Evolutionary conservation across 306 rosid genomes (phyloP).

Genomic region (Cicer judaicum): DNA sequence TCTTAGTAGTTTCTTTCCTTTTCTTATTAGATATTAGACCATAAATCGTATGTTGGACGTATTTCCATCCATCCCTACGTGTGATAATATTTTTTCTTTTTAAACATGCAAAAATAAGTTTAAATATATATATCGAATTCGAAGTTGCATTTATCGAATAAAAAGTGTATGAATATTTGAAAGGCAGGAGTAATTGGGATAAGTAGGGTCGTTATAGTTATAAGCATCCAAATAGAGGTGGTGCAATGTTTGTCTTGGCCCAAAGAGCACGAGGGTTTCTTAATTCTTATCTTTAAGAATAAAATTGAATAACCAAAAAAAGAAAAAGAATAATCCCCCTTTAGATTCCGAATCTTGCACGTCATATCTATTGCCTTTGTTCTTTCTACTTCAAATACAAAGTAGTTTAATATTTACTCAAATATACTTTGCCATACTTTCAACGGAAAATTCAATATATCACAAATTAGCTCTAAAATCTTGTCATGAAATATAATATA

Average conservation of each 20-base stretch:
- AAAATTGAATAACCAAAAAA: too few relatives aligned
- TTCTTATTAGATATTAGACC: too few relatives aligned
- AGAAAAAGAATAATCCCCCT: conserved; percentile 23
- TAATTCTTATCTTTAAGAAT: background rate
- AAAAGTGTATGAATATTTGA: too few relatives aligned
- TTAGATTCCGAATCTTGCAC: conserved; percentile 42
- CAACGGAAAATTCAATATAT: background rate
- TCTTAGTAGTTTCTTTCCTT: too few relatives aligned
- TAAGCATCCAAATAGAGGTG: background rate
- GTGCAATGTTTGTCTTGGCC: conserved; percentile 7
- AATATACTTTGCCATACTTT: background rate
- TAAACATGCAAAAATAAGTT: too few relatives aligned
- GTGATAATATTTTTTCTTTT: too few relatives aligned
- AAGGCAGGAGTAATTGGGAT: background rate
- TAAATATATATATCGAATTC: too few relatives aligned
- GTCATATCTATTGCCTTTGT: background rate
- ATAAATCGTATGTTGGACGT: too few relatives aligned
- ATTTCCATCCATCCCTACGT: too few relatives aligned
- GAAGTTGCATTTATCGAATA: too few relatives aligned
- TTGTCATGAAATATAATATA: too few relatives aligned
- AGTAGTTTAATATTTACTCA: background rate
- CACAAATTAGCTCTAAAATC: too few relatives aligned
- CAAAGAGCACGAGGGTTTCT: conserved; percentile 5
- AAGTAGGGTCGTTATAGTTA: background rate
- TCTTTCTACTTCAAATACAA: background rate